phyloP scores from a whole-genome alignment of 164 flowering plant genomes.

The Berberis thunbergii region DNA sequence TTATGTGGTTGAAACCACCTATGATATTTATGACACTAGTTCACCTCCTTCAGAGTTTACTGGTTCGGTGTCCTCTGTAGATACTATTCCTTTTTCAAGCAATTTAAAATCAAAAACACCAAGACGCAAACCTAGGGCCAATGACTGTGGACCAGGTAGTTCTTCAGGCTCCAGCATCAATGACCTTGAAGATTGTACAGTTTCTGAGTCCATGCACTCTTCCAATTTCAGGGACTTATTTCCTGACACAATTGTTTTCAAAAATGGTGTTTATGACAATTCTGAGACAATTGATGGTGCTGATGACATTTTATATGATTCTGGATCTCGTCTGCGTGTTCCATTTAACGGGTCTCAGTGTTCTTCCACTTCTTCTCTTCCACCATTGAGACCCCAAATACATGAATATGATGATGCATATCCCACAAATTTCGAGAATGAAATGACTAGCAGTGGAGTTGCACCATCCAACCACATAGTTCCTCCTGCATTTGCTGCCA shows the following conservation, averaged over 20 bases:
- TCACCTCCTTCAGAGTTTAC: constrained; percentile 25
- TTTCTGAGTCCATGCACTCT: constrained; percentile 20
- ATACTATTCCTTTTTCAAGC: constrained; percentile 16
- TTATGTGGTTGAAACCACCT: constrained; percentile 9
- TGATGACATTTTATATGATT: constrained; percentile 17
- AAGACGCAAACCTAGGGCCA: constrained; percentile 11
- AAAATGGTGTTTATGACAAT: constrained; percentile 11
- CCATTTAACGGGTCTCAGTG: constrained; percentile 14
- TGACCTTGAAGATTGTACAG: constrained; percentile 11
- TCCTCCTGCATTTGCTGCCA: constrained; percentile 2
- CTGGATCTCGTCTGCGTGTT: constrained; percentile 19
- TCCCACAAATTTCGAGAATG: constrained; percentile 4
- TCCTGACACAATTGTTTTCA: constrained; percentile 16
- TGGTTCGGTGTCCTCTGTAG: constrained; percentile 20
- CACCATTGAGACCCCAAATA: constrained; percentile 4
- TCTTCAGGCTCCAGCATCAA: constrained; percentile 14
- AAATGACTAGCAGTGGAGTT: constrained; percentile 10
- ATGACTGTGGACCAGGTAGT: constrained; percentile 10
- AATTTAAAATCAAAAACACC: constrained; percentile 17
- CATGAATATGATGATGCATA: constrained; percentile 12
- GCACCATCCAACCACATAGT: constrained; percentile 11
- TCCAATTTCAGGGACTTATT: constrained; percentile 33
- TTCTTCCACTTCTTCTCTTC: too few species aligned
- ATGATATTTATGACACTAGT: constrained; percentile 8
- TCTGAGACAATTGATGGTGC: constrained; percentile 10